Conservation (phyloP, 257 asterid species). For the Anisodus acutangulus region DNA sequence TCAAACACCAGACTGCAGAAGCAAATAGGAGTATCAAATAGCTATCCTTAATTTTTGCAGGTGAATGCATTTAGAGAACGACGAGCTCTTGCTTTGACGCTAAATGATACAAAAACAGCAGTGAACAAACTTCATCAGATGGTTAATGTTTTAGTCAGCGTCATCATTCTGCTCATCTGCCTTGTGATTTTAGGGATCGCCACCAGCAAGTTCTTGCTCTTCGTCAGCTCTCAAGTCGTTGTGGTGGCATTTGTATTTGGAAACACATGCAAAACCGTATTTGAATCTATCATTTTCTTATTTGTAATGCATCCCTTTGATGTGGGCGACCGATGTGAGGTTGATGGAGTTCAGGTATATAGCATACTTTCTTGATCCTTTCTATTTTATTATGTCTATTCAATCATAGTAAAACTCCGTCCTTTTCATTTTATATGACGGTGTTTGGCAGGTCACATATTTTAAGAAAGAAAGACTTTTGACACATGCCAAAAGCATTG, state of each 20-base stretch:
- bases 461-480: background rate
- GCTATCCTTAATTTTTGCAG: slow-evolving; percentile 38
- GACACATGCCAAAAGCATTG: background rate
- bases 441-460: background rate
- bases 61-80: slow-evolving; percentile 84
- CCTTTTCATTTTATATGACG: background rate
- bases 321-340: slow-evolving; percentile 91
- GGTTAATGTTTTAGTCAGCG: slow-evolving; percentile 63
- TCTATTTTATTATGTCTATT: background rate
- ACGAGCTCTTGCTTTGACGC: slow-evolving; percentile 83
- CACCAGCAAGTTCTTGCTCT: slow-evolving; percentile 69
- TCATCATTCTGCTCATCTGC: slow-evolving; percentile 59
- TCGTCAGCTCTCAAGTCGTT: slow-evolving; percentile 85
- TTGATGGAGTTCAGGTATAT: slow-evolving; percentile 77
- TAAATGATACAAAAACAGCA: slow-evolving; percentile 89
- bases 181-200: slow-evolving; percentile 72
- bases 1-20: too few species aligned
- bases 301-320: slow-evolving; percentile 90
- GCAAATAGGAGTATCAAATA: background rate
- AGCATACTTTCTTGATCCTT: background rate
- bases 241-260: slow-evolving; percentile 89
- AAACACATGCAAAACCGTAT: slow-evolving; percentile 79
- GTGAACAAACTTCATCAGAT: slow-evolving; percentile 83
- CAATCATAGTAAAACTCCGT: background rate
- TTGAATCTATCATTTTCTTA: slow-evolving; percentile 79